Conservation (phyloP, 2,329 filamentous ascomycete genomes). For the Pyrenophora teres region DNA sequence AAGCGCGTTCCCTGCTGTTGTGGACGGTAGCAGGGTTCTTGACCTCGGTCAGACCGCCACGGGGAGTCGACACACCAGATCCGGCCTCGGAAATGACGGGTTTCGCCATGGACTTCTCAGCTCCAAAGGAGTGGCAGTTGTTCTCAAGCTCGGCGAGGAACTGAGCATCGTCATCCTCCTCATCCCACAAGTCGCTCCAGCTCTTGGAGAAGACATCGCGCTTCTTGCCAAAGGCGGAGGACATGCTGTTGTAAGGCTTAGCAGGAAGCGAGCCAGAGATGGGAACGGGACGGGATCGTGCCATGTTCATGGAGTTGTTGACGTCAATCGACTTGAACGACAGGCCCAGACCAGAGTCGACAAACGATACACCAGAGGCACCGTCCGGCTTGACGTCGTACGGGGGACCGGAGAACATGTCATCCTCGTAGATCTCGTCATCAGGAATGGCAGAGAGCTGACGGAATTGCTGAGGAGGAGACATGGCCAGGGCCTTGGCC, state of each 20-base stretch:
- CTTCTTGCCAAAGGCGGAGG: conserved; percentile 78
- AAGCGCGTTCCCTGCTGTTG: conserved; percentile 51
- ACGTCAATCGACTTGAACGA: conserved; percentile 73
- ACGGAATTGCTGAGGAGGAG: conserved; percentile 70
- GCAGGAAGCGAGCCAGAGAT: conserved; percentile 78
- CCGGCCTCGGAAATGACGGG: conserved; percentile 47
- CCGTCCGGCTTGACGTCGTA: conserved; percentile 76
- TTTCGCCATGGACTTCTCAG: conserved; percentile 43
- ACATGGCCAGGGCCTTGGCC: conserved; percentile 86
- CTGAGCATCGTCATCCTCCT: conserved; percentile 79
- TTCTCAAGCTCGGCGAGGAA: conserved; percentile 63
- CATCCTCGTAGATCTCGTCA: conserved; percentile 78
- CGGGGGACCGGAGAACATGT: conserved; percentile 82
- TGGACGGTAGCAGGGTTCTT: conserved; percentile 59
- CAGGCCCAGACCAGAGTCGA: conserved; percentile 79
- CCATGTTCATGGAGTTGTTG: conserved; percentile 55
- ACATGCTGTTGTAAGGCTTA: conserved; percentile 70
- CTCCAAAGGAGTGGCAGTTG: conserved; percentile 54
- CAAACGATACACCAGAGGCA: conserved; percentile 79
- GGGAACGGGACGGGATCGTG: conserved; percentile 71
- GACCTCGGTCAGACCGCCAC: conserved; percentile 59
- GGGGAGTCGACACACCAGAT: conserved; percentile 55
- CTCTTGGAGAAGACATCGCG: conserved; percentile 89
- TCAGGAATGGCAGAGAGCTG: conserved; percentile 86
- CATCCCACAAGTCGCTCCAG: conserved; percentile 98